Base-by-base conservation (phyloP, 768 basidiomycete genomes). In the Bullera alba region DNA sequence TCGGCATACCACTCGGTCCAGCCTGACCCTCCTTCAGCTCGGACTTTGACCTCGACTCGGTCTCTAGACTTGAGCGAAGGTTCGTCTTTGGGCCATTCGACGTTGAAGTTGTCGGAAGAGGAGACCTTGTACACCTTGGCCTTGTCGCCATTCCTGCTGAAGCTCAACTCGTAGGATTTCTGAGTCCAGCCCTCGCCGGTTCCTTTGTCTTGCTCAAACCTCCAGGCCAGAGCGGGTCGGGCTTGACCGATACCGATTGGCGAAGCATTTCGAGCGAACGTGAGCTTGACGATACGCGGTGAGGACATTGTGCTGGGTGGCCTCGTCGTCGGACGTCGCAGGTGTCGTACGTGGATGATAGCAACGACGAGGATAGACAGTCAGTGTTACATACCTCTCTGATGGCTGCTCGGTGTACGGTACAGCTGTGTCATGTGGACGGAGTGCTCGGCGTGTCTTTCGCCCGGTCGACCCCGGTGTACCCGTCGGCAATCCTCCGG, bases 161-260 rank as follows among this genome's bases (percentile, higher is more conserved):
- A 19, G 1, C 46, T 36, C 12, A 66, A 17, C n/a, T 55, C 54
- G 45, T 63, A 66, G 12, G 50, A 45, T 10, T n/a, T n/a, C 38
- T 66, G 64, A 10, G 10, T 47, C 64, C 64, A 66, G 34, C 57
- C 49, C 3, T 8, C 10, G 2, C 42, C 51, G 35, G 23, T 15
- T 6, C 38, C 39, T 14, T 34, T 16, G 17, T 42, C 49, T 22
- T 32, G 32, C 7, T 32, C 38, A 42, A 61, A 67, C 3, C 65
- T 53, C 65, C 65, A 67, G 8, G 59, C 54, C 7, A 67, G 34
- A 19, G 51, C 51, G 2, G 61, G 61, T 2, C 37, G 29, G 8
- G 51, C 12, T 22, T 52, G 44, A 5, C 38, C 22, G 25, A 63
- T 50, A 12, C 53, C 59, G 26, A 55, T 26, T 3, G 41, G 27